Base-by-base conservation (phyloP, 495 filamentous ascomycete genomes). In the Xylaria palmicola region DNA sequence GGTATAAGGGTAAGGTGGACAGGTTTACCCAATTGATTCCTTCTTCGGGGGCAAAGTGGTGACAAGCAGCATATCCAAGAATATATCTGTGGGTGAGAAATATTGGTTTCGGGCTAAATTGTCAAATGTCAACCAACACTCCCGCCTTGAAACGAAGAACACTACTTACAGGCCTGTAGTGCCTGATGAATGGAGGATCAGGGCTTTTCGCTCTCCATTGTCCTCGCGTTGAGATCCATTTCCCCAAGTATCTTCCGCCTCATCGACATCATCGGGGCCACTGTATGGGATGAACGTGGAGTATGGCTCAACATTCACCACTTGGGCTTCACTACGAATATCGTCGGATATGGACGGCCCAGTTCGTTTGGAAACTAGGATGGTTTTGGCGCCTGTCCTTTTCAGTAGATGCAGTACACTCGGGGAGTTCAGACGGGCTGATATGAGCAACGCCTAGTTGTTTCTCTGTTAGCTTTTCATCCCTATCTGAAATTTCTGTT, bases 151-250 rank as follows among this genome's bases (percentile, higher is more conserved):
- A 29, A 41, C 9, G 9, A 7, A 27, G 4, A 29, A 27, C 22
- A 45, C 26, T 51, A 20, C 48, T 51, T 51, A 51, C 13, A 81
- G 62, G n/a, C 79, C 79, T 1, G 79, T 81, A 9, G 76, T 81
- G 1, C 79, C 79, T 5, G 77, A 80, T 6, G 74, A 77, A 54
- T 82, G 79, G 34, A 82, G 66, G 22, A 82, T 77, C 9, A 82
- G 43, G 6, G 77, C 73, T 9, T 70, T 62, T 0, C 67, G 62
- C 45, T 51, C 6, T 12, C 10, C 48, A 10, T 51, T 51, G 5
- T 20, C 13, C 22, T 22, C 27, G 9, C 8, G 29, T 36, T 4
- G 29, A 22, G 48, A 34, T 29, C 20, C 9, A 22, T 34, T 13
- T 12, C 27, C 1, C 19, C 12, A 17, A 34, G 29, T 0, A 7